A percentile compares a stretch with the other conserved stretches of the same genome.
phyloP scores from a whole-genome alignment of 306 rosid genomes.

The Begonia peltatifolia region DNA sequence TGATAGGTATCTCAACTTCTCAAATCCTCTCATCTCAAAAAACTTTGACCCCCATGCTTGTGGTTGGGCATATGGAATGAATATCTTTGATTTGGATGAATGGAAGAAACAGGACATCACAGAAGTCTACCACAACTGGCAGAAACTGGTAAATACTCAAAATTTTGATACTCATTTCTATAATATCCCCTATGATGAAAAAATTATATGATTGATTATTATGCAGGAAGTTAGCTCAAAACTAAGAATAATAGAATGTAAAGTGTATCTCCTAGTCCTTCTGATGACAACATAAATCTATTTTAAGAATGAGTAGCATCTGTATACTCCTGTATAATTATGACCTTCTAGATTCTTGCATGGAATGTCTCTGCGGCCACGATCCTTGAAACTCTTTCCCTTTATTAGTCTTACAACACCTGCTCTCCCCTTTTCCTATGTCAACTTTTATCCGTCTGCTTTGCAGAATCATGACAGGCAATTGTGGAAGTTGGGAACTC shows the following conservation, averaged over 20 bases:
- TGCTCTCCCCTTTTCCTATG: neutral
- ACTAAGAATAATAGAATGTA: too few species aligned
- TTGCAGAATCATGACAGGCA: slow-evolving; percentile 49
- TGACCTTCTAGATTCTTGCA: too few species aligned
- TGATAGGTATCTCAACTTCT: slow-evolving; percentile 90
- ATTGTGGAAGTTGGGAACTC: slow-evolving; percentile 66
- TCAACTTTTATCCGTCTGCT: too few species aligned
- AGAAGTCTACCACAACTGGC: slow-evolving; percentile 87
- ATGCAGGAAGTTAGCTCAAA: too few species aligned
- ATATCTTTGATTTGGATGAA: slow-evolving; percentile 73
- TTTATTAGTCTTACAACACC: neutral
- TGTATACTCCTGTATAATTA: too few species aligned
- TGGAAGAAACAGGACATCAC: slow-evolving; percentile 97
- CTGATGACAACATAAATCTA: too few species aligned
- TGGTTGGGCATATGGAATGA: slow-evolving; percentile 99
- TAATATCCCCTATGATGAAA: too few species aligned
- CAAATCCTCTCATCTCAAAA: slow-evolving; percentile 83
- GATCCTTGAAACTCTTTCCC: too few species aligned
- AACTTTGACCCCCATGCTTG: slow-evolving; percentile 86
- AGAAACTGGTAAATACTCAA: slow-evolving; percentile 57
- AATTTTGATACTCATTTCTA: neutral
- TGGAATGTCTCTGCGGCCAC: too few species aligned
- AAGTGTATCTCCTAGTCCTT: too few species aligned
- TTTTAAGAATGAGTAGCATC: too few species aligned
- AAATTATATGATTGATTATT: too few species aligned